Percentiles rank a stretch among this genome's conserved stretches.
Evolutionary conservation across 345 rosid species (phyloP).

Genomic region (Lenwebbia sp.): DNA sequence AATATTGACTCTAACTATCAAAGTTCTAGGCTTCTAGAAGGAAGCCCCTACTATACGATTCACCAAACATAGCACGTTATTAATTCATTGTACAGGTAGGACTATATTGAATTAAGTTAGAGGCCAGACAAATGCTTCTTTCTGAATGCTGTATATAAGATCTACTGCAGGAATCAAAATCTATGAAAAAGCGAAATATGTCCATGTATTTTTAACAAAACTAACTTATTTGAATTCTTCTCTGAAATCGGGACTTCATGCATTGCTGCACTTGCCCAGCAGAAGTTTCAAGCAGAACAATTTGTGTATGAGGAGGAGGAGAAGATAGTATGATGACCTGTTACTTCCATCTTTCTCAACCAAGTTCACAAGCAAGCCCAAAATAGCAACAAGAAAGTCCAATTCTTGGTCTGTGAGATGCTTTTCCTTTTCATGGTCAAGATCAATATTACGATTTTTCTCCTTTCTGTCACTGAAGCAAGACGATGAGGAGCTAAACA

Average conservation of each 20-base stretch:
- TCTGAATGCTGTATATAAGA: neutral
- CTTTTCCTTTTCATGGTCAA: slow-evolving; percentile 21
- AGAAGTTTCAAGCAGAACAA: neutral
- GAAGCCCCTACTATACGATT: neutral
- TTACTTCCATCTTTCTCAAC: slow-evolving; percentile 85
- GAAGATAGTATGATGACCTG: slow-evolving; percentile 38
- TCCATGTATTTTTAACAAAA: neutral
- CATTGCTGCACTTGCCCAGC: neutral
- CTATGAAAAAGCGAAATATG: neutral
- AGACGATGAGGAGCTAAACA: slow-evolving; percentile 37
- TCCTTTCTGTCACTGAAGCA: slow-evolving; percentile 18
- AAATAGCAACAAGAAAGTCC: slow-evolving; percentile 92
- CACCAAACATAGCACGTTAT: neutral
- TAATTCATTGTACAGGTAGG: neutral
- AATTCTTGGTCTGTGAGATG: slow-evolving; percentile 78
- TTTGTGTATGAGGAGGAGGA: neutral
- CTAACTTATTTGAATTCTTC: neutral
- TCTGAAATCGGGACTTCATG: neutral
- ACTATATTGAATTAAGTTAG: neutral
- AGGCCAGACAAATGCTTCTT: neutral
- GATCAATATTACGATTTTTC: slow-evolving; percentile 8
- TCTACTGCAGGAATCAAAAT: neutral
- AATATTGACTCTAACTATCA: neutral
- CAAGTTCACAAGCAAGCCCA: slow-evolving; percentile 88
- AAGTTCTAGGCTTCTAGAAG: neutral